Conservation (phyloP, 208 protist species). For the Trypanosoma congolense region DNA sequence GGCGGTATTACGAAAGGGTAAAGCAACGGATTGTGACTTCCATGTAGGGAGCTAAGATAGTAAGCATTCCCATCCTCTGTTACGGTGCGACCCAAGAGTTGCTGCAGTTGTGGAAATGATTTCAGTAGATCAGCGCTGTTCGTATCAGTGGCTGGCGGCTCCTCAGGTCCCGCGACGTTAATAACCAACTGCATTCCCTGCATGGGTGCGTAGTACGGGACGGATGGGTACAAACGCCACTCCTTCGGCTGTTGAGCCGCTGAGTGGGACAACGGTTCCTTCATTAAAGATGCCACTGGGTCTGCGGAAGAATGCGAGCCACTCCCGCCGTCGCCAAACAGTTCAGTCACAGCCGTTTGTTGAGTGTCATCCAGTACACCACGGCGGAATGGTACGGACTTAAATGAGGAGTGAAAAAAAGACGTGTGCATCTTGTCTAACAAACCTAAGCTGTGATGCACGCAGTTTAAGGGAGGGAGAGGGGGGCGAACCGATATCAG, state of each 20-base stretch:
- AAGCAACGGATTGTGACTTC: constrained; percentile 14
- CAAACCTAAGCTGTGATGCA: no score
- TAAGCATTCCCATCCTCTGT: constrained; percentile 29
- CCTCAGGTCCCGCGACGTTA: constrained; percentile 18
- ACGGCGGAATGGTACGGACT: constrained; percentile 14
- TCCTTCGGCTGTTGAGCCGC: not conserved
- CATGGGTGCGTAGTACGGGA: constrained; percentile 55
- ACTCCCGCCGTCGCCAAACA: not conserved
- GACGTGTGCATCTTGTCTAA: no score
- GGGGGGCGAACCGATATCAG: no score
- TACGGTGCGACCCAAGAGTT: constrained; percentile 9
- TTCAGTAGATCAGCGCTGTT: constrained; percentile 10
- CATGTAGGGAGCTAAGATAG: constrained; percentile 23
- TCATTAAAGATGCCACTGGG: not conserved
- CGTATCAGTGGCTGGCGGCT: not conserved
- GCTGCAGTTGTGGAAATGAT: constrained; percentile 20
- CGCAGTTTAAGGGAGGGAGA: no score
- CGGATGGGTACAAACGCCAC: constrained; percentile 25
- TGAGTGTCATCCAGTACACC: constrained; percentile 2
- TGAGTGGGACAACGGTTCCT: not conserved
- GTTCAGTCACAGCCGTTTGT: not conserved
- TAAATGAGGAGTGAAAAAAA: no score
- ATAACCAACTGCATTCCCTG: constrained; percentile 33
- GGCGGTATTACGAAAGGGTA: constrained; percentile 19
- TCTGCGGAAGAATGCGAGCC: not conserved